A percentile compares a stretch with the other conserved stretches of the same genome.
Conservation (phyloP, 2,329 filamentous ascomycete genomes). For the Aspergillus pseudoviridinutans region DNA sequence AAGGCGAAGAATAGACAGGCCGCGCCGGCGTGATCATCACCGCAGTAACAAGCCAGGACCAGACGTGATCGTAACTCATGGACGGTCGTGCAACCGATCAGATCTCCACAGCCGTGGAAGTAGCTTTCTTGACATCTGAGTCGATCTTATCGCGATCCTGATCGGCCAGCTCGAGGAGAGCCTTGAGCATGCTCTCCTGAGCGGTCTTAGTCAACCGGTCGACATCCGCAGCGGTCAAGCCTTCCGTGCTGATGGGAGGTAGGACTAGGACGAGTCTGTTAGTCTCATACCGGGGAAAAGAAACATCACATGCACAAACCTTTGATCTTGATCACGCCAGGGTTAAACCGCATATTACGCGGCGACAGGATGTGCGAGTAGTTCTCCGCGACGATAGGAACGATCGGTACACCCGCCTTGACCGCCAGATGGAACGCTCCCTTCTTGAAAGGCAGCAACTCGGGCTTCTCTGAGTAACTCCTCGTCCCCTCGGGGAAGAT, state of each 20-base stretch:
- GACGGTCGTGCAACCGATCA: constrained; percentile 16
- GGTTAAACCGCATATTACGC: constrained; percentile 61
- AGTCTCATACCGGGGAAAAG: neutral
- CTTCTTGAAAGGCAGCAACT: constrained; percentile 95
- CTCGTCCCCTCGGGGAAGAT: constrained; percentile 76
- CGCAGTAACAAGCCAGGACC: neutral
- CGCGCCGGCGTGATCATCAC: neutral
- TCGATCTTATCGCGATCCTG: constrained; percentile 18
- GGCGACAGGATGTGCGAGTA: constrained; percentile 69
- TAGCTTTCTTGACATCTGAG: constrained; percentile 17
- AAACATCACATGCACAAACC: constrained; percentile 45
- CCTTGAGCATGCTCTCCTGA: constrained; percentile 70
- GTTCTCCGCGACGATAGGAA: constrained; percentile 78
- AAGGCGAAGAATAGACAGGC: neutral
- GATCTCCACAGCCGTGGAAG: constrained; percentile 33
- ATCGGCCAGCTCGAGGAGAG: constrained; percentile 42
- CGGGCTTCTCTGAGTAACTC: constrained; percentile 78
- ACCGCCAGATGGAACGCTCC: constrained; percentile 95
- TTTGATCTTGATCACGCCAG: constrained; percentile 70
- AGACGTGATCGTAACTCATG: neutral
- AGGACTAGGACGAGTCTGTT: constrained; percentile 55
- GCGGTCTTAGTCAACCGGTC: constrained; percentile 66
- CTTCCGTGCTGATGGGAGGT: constrained; percentile 72
- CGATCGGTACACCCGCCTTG: constrained; percentile 87
- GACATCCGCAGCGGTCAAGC: constrained; percentile 71